These are phyloP conservation scores for Uromyces viciae-fabae DNA, from an alignment of 1,284 basidiomycete genomes.

Conservation along the genomic window DNA sequence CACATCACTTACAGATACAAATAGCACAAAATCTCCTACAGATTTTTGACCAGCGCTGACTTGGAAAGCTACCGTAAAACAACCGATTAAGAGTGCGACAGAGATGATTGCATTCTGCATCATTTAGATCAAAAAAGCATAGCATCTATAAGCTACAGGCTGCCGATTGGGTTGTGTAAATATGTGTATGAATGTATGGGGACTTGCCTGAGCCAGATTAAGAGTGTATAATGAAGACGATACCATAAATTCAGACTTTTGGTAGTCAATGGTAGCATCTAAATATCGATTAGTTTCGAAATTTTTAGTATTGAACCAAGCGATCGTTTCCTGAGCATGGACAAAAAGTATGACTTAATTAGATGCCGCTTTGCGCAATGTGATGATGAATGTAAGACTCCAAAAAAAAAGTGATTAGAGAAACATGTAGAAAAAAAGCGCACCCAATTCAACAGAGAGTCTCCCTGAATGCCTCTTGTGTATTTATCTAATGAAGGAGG, in stretches of 20 bases:
- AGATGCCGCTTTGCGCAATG: too few species aligned
- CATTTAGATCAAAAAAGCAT: neutral
- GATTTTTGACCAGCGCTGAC: conserved; percentile 60
- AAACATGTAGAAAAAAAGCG: conserved; percentile 66
- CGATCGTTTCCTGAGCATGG: conserved; percentile 57
- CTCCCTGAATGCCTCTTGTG: conserved; percentile 39
- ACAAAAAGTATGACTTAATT: conserved; percentile 47
- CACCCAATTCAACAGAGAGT: conserved; percentile 33
- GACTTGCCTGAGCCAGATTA: conserved; percentile 67
- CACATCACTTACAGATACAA: conserved; percentile 47
- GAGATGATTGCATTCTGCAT: conserved; percentile 59
- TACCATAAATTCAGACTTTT: conserved; percentile 69
- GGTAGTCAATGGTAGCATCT: conserved; percentile 71
- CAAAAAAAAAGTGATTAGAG: too few species aligned
- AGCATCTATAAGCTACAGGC: neutral
- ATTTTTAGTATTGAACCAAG: conserved; percentile 76
- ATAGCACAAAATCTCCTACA: conserved; percentile 50
- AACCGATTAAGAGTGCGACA: conserved; percentile 70
- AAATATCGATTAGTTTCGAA: conserved; percentile 72
- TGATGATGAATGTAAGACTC: conserved; percentile 66
- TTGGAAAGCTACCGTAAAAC: conserved; percentile 68
- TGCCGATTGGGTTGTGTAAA: conserved; percentile 3
- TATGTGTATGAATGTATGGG: conserved; percentile 38
- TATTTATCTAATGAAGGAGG: conserved; percentile 33
- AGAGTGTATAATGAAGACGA: conserved; percentile 69